These are phyloP conservation scores for Eucalyptus viminalis DNA, from an alignment of 345 rosid genomes.

Conservation along the genomic window DNA sequence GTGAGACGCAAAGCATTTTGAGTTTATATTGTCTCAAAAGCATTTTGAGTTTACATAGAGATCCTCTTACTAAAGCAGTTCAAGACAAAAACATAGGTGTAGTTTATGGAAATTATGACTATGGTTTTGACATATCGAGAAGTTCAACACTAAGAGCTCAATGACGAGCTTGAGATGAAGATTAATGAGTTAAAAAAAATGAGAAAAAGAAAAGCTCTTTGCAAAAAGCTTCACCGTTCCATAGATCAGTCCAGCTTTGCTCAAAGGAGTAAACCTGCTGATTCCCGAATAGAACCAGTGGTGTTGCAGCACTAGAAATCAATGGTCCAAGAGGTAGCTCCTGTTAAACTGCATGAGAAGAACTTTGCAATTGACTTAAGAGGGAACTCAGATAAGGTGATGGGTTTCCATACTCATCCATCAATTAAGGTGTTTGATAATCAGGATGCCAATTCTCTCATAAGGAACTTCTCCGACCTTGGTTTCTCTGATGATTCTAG, in stretches of 20 bases:
- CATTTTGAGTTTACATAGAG: too few relatives aligned
- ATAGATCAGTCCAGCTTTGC: slow-evolving; percentile 58
- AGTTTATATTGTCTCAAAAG: too few relatives aligned
- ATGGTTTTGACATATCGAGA: too few relatives aligned
- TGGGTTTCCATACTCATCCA: slow-evolving; percentile 45
- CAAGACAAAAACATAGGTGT: too few relatives aligned
- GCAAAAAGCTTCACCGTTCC: slow-evolving; percentile 81
- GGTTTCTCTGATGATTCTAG: slow-evolving; percentile 57
- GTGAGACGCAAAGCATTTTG: too few relatives aligned
- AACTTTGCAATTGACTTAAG: slow-evolving; percentile 13
- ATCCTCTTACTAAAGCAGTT: too few relatives aligned
- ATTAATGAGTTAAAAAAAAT: slow-evolving; percentile 48
- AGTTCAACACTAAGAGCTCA: too few relatives aligned
- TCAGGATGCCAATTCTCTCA: slow-evolving; percentile 27
- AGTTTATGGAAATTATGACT: too few relatives aligned
- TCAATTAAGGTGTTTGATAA: slow-evolving; percentile 26
- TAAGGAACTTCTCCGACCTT: slow-evolving; percentile 39
- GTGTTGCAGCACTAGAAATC: slow-evolving; percentile 26
- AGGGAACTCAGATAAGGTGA: slow-evolving; percentile 14
- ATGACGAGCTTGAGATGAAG: slow-evolving; percentile 12
- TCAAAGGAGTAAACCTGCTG: slow-evolving; percentile 54
- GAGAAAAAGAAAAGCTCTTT: slow-evolving; percentile 51
- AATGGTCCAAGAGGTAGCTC: slow-evolving; percentile 18
- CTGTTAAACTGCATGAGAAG: slow-evolving; percentile 25
- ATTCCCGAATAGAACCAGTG: slow-evolving; percentile 27